Percentiles rank a stretch among this genome's conserved stretches.
Evolutionary conservation across 352 stramenopile genomes (phyloP).

Genomic region (Globisporangium splendens): DNA sequence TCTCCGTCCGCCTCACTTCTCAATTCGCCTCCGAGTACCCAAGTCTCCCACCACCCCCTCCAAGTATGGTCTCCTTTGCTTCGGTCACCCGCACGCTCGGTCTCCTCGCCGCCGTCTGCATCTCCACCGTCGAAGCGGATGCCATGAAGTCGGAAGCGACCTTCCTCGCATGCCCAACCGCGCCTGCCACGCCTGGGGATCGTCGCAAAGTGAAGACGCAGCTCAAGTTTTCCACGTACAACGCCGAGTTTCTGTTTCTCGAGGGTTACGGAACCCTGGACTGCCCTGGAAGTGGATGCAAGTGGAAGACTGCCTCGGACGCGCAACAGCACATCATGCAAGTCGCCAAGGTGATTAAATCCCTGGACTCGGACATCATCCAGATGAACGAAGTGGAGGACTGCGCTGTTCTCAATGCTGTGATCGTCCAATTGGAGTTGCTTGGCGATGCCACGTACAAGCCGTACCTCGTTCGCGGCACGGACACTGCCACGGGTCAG

Average conservation of each 20-base stretch:
- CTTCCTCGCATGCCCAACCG: conserved; percentile 40
- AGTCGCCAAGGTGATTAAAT: conserved; percentile 45
- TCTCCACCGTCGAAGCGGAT: conserved; percentile 20
- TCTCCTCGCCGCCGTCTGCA: conserved; percentile 16
- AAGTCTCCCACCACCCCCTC: conserved; percentile 2
- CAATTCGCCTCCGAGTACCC: conserved; percentile 17
- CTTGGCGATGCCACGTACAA: conserved; percentile 58
- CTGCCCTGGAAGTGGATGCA: conserved; percentile 47
- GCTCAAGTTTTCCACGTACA: conserved; percentile 68
- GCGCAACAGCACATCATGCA: conserved; percentile 48
- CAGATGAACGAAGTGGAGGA: conserved; percentile 67
- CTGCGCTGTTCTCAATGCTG: conserved; percentile 42
- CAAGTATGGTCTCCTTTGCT: conserved; percentile 34
- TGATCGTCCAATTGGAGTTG: conserved; percentile 41
- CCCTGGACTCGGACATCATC: conserved; percentile 59
- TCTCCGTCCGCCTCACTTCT: conserved; percentile 16
- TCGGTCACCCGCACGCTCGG: conserved; percentile 15
- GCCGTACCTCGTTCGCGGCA: conserved; percentile 55
- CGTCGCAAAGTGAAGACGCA: conserved; percentile 41
- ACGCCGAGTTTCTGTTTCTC: conserved; percentile 61
- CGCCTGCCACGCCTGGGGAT: conserved; percentile 34
- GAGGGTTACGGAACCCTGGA: conserved; percentile 30
- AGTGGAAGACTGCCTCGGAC: conserved; percentile 38
- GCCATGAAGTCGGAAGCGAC: conserved; percentile 17
- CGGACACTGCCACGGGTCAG: conserved; percentile 63